Conservation (phyloP, 352 stramenopile species). For the Globisporangium emineosum region DNA sequence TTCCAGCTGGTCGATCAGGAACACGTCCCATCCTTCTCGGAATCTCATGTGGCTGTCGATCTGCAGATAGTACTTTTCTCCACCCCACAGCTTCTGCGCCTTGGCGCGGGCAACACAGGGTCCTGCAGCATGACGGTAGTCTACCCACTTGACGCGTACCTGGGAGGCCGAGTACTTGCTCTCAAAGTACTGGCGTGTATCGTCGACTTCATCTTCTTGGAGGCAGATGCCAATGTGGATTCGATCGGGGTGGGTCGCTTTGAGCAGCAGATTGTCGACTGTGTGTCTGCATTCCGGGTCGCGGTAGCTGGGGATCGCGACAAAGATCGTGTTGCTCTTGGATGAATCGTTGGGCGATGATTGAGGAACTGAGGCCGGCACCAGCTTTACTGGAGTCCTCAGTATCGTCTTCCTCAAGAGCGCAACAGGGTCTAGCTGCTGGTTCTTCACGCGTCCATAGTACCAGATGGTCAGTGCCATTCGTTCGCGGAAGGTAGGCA, state of each 20-base stretch:
- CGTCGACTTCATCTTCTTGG: neutral
- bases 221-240: neutral
- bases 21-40: slow-evolving; percentile 84
- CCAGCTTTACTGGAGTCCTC: neutral
- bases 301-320: neutral
- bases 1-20: slow-evolving; percentile 77
- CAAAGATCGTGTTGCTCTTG: neutral
- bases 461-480: neutral
- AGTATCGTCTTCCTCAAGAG: neutral
- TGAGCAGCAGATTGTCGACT: neutral
- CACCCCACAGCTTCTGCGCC: slow-evolving; percentile 74
- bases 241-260: neutral
- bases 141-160: neutral
- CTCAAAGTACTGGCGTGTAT: neutral
- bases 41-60: slow-evolving; percentile 96
- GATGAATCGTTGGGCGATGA: neutral
- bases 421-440: neutral
- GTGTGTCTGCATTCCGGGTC: neutral
- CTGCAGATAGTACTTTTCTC: slow-evolving; percentile 91
- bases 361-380: neutral
- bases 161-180: neutral
- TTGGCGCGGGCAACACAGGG: slow-evolving; percentile 16
- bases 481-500: neutral
- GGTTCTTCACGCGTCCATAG: neutral
- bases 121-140: neutral